Evolutionary conservation across 495 filamentous ascomycete species (phyloP).

Genomic region (Paragyromitra xinjiangensis): DNA sequence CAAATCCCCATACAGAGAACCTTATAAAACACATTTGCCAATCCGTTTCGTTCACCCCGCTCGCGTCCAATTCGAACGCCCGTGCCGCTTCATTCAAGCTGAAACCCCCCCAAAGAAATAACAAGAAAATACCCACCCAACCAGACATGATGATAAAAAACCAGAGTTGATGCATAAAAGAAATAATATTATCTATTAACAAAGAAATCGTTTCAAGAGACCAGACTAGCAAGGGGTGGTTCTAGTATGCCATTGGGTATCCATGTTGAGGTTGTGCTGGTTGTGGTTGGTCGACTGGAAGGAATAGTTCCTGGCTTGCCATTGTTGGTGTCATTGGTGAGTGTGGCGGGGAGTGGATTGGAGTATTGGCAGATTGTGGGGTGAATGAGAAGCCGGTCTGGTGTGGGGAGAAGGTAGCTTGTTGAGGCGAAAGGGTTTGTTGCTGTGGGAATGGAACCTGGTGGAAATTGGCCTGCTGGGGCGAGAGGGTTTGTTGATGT

Average conservation of each 20-base stretch:
- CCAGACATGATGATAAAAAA: constrained; percentile 30
- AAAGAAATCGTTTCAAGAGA: constrained; percentile 27
- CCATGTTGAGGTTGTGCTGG: constrained; percentile 5
- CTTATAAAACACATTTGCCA: neutral
- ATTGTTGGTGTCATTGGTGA: constrained; percentile 27
- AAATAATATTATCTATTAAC: constrained; percentile 47
- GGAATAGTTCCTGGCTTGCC: constrained; percentile 21
- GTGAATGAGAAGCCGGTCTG: constrained; percentile 16
- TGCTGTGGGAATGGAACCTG: neutral
- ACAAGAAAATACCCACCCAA: constrained; percentile 32
- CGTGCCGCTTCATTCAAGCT: neutral
- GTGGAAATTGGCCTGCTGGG: constrained; percentile 15
- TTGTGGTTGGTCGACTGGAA: constrained; percentile 23
- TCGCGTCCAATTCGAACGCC: neutral
- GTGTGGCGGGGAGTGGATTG: constrained; percentile 21
- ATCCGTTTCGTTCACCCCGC: neutral
- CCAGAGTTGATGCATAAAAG: constrained; percentile 37
- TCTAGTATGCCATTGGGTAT: constrained; percentile 43
- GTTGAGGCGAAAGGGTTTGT: constrained; percentile 15
- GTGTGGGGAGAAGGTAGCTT: constrained; percentile 10
- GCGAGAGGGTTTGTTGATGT: neutral
- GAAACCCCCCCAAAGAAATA: neutral
- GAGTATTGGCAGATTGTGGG: constrained; percentile 3
- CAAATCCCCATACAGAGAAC: neutral
- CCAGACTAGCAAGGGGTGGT: neutral